phyloP scores from a whole-genome alignment of 257 asterid species.

The Hygrophila difformis region DNA sequence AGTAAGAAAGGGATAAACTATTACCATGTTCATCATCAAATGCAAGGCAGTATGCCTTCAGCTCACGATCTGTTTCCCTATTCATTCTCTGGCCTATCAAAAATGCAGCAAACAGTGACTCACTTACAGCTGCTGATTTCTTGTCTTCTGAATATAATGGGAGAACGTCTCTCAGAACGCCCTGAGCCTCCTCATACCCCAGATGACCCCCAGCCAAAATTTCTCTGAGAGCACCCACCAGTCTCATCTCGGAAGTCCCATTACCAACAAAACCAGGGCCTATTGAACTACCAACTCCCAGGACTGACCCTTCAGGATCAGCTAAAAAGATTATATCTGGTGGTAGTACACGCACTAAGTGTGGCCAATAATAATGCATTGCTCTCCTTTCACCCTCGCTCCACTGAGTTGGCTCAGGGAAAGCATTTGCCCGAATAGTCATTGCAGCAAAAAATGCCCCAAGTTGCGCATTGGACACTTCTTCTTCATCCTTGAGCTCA shows the following conservation, averaged over 20 bases:
- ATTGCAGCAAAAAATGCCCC: slow-evolving; percentile 93
- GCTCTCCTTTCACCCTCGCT: slow-evolving; percentile 94
- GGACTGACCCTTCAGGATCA: slow-evolving; percentile 87
- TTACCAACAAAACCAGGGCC: slow-evolving; percentile 77
- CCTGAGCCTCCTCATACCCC: slow-evolving; percentile 96
- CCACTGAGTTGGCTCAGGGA: slow-evolving; percentile 95
- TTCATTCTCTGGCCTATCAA: slow-evolving; percentile 91
- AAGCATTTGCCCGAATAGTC: slow-evolving; percentile 87
- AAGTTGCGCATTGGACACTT: slow-evolving; percentile 77
- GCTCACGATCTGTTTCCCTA: slow-evolving; percentile 90
- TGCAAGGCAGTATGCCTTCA: slow-evolving; percentile 91
- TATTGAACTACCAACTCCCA: slow-evolving; percentile 72
- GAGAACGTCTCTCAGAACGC: slow-evolving; percentile 77
- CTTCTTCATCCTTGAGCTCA: slow-evolving; percentile 64
- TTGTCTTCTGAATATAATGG: slow-evolving; percentile 36
- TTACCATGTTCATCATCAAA: slow-evolving; percentile 84
- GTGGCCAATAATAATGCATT: slow-evolving; percentile 81
- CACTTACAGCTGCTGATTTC: slow-evolving; percentile 37
- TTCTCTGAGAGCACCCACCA: slow-evolving; percentile 95
- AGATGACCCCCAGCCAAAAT: slow-evolving; percentile 94
- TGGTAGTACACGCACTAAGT: slow-evolving; percentile 61
- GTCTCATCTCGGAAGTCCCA: slow-evolving; percentile 81
- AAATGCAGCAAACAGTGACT: slow-evolving; percentile 74
- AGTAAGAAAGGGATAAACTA: slow-evolving; percentile 3
- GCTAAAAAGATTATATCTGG: slow-evolving; percentile 72